Base-by-base conservation (phyloP, 2,329 filamentous ascomycete genomes). In the Talaromyces sp. region DNA sequence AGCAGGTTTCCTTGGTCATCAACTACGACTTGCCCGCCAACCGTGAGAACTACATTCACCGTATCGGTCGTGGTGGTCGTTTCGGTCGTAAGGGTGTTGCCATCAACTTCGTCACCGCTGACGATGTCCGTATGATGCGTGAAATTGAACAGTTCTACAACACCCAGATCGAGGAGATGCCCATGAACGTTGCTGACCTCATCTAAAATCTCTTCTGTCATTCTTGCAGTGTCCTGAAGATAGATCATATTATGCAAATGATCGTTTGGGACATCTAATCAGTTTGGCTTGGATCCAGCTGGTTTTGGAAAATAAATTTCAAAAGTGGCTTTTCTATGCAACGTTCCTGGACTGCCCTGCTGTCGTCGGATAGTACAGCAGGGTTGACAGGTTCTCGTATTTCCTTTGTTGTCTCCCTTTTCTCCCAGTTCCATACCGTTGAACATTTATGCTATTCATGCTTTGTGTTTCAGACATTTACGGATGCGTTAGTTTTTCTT, bases 131-230 rank as follows among this genome's bases (percentile, higher is more conserved):
- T 82, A 98, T 99, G 92, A 96, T 99, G 92, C 89, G 95, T 81
- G 95, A 99, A 84, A 99, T 99, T 75, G 95, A 99, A 83, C 92
- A 97, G 85, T 99, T 98, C 88, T 99, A 99, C 90, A 97, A 92
- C 88, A 99, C 95, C 81, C 95, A 99, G 86, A 98, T 99, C 73
- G 95, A 99, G 85, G 95, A 99, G 88, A 99, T 99, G 95, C 95
- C 95, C 78, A 98, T 99, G 95, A 90, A 89, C 82, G 88, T 89
- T 81, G 86, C 86, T 77, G 85, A 80, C 69, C 78, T 80, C 69
- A 80, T 80, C 75, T 80, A 80, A 80, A 76, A 69, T 60, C 66
- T 69, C 66, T 72, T 63, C 69, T 70, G 66, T 69, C 69, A 63
- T 63, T 64, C 54, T 61, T 52, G 31, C 37, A 45, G 45, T 52